Evolutionary conservation across 164 flowering plant species (phyloP).

Genomic region (Magnolia sinica): DNA sequence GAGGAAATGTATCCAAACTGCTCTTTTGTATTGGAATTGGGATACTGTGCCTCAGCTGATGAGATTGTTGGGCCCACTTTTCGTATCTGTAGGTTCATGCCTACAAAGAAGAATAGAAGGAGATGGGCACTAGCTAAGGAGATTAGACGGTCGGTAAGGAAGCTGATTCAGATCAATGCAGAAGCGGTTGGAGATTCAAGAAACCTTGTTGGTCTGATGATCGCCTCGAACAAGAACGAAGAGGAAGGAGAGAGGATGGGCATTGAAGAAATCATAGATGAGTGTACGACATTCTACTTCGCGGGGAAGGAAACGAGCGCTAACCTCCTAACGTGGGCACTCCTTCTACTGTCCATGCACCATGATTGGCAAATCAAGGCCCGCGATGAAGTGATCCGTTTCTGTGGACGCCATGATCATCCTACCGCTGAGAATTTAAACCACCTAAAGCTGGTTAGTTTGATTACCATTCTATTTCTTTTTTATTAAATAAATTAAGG

Average conservation of each 20-base stretch:
- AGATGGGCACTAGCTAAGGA: slow-evolving; percentile 58
- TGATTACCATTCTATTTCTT: not conserved
- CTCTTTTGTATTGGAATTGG: too few relatives aligned
- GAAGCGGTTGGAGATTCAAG: slow-evolving; percentile 22
- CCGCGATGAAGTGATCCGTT: slow-evolving; percentile 21
- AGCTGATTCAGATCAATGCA: slow-evolving; percentile 28
- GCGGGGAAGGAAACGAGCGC: slow-evolving; percentile 28
- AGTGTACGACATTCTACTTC: slow-evolving; percentile 31
- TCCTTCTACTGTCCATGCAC: slow-evolving; percentile 19
- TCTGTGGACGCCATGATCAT: slow-evolving; percentile 10
- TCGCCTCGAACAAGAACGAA: slow-evolving; percentile 13
- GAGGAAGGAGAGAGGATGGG: slow-evolving; percentile 16
- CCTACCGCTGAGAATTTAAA: slow-evolving; percentile 18
- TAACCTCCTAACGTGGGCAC: slow-evolving; percentile 19
- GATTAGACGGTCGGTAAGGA: slow-evolving; percentile 34
- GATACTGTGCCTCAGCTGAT: too few relatives aligned
- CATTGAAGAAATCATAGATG: slow-evolving; percentile 25
- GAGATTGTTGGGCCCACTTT: too few relatives aligned
- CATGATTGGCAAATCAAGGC: slow-evolving; percentile 29
- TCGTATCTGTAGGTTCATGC: slow-evolving; percentile 41
- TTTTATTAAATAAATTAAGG: too few relatives aligned
- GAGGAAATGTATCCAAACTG: too few relatives aligned
- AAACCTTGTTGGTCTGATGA: slow-evolving; percentile 37
- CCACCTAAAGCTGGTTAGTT: slow-evolving; percentile 23
- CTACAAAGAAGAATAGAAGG: slow-evolving; percentile 52